These are phyloP conservation scores for Neohortaea acidophila DNA, from an alignment of 495 filamentous ascomycete genomes.

Conservation along the genomic window DNA sequence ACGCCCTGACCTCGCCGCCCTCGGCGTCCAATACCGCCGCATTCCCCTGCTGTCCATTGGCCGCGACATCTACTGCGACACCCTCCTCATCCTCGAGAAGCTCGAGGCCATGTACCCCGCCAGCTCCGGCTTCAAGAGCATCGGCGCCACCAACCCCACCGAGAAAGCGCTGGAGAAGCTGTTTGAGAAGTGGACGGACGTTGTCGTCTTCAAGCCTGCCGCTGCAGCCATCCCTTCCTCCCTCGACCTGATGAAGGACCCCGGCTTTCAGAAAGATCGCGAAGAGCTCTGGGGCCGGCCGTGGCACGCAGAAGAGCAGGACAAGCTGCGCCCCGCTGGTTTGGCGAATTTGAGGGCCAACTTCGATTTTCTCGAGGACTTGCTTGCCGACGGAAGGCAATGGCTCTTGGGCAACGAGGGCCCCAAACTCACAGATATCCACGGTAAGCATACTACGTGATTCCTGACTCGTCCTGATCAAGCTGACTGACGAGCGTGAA, in stretches of 20 bases:
- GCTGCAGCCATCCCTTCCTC: conserved; percentile 33
- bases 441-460: too few relatives aligned
- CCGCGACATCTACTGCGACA: conserved; percentile 24
- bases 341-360: conserved; percentile 28
- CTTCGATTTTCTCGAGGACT: conserved; percentile 36
- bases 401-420: conserved; percentile 37
- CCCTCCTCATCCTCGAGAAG: conserved; percentile 40
- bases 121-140: conserved; percentile 11
- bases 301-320: conserved; percentile 24
- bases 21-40: conserved; percentile 47
- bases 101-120: conserved; percentile 36
- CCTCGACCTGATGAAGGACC: conserved; percentile 35
- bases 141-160: conserved; percentile 14
- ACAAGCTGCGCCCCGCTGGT: conserved; percentile 30
- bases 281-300: conserved; percentile 29
- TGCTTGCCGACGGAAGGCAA: conserved; percentile 40
- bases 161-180: conserved; percentile 25
- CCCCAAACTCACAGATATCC: conserved; percentile 42
- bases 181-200: conserved; percentile 31
- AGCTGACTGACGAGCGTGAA: neutral
- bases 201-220: conserved; percentile 34
- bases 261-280: conserved; percentile 38
- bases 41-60: conserved; percentile 43
- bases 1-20: conserved; percentile 38
- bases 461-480: too few relatives aligned